These are phyloP conservation scores for Amanita molliuscula DNA, from an alignment of 768 basidiomycete species.

Conservation along the genomic window DNA sequence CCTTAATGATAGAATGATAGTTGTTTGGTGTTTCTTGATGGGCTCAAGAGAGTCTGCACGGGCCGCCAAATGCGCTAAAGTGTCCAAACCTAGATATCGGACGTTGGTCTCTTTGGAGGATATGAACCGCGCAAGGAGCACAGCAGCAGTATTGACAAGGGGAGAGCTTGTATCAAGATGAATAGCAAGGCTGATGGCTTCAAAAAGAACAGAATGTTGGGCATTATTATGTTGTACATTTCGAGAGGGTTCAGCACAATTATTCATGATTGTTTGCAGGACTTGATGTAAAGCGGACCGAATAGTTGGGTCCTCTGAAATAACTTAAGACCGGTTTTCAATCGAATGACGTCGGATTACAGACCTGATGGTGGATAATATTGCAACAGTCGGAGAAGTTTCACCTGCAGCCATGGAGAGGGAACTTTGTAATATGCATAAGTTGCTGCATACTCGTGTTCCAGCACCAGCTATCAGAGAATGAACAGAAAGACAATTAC, in stretches of 20 bases:
- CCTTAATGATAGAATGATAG: slow-evolving; percentile 87
- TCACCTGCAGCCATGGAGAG: slow-evolving; percentile 96
- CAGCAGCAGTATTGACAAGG: slow-evolving; percentile 79
- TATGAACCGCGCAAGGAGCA: slow-evolving; percentile 91
- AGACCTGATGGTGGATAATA: slow-evolving; percentile 93
- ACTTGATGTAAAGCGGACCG: slow-evolving; percentile 71
- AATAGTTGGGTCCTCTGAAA: slow-evolving; percentile 73
- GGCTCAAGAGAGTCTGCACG: slow-evolving; percentile 84
- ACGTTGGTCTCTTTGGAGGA: slow-evolving; percentile 98
- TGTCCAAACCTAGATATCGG: slow-evolving; percentile 92
- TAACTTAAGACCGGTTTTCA: slow-evolving; percentile 3
- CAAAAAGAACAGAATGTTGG: slow-evolving; percentile 95
- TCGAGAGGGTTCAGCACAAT: slow-evolving; percentile 79
- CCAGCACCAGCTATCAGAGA: slow-evolving; percentile 66
- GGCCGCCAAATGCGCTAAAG: slow-evolving; percentile 96
- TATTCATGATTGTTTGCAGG: slow-evolving; percentile 84
- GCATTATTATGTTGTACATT: slow-evolving; percentile 99
- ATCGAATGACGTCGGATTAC: slow-evolving; percentile 11
- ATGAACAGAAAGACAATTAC: not conserved
- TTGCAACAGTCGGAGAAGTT: slow-evolving; percentile 84
- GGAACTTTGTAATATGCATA: slow-evolving; percentile 98
- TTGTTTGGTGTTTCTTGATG: slow-evolving; percentile 92
- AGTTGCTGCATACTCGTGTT: slow-evolving; percentile 78
- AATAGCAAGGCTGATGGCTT: slow-evolving; percentile 94
- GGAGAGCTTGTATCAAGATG: slow-evolving; percentile 89